A percentile compares a stretch with the other conserved stretches of the same genome.
Conservation (phyloP, 805 yeast genomes). For the Candida easanensis region DNA sequence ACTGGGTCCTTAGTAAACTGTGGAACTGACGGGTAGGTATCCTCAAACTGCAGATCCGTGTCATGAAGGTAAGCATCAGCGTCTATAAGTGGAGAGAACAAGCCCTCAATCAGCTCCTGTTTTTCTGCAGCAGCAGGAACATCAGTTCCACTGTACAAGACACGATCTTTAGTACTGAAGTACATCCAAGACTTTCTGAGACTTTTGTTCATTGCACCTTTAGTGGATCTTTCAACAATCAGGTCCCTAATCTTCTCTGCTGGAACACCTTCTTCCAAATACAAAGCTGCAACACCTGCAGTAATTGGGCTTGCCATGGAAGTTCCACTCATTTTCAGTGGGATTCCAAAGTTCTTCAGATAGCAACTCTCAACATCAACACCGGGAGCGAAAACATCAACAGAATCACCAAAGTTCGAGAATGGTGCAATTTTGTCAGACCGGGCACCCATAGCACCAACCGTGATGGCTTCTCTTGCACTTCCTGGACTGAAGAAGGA, state of each 20-base stretch:
- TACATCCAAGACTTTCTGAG: constrained; percentile 14
- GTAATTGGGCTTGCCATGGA: constrained; percentile 80
- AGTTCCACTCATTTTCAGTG: constrained; percentile 56
- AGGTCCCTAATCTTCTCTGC: constrained; percentile 38
- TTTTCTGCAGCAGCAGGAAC: too few relatives aligned
- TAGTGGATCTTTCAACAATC: constrained; percentile 43
- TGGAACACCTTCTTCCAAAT: constrained; percentile 49
- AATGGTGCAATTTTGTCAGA: constrained; percentile 69
- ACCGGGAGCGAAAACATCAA: constrained; percentile 83
- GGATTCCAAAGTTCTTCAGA: constrained; percentile 22
- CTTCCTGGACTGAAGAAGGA: constrained; percentile 84
- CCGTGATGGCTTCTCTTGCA: constrained; percentile 64
- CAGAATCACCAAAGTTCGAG: constrained; percentile 86
- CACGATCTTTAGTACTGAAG: constrained; percentile 11
- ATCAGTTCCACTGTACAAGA: constrained; percentile 9
- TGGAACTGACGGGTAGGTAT: too few relatives aligned
- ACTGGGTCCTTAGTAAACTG: too few relatives aligned
- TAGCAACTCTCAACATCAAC: constrained; percentile 58
- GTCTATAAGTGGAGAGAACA: too few relatives aligned
- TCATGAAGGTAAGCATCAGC: too few relatives aligned
- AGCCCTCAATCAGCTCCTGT: too few relatives aligned
- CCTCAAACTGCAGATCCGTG: too few relatives aligned
- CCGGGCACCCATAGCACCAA: constrained; percentile 82
- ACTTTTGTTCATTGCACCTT: constrained; percentile 21
- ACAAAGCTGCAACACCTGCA: constrained; percentile 59